Conservation (phyloP, 495 filamentous ascomycete genomes). For the Penicillium riverlandense region DNA sequence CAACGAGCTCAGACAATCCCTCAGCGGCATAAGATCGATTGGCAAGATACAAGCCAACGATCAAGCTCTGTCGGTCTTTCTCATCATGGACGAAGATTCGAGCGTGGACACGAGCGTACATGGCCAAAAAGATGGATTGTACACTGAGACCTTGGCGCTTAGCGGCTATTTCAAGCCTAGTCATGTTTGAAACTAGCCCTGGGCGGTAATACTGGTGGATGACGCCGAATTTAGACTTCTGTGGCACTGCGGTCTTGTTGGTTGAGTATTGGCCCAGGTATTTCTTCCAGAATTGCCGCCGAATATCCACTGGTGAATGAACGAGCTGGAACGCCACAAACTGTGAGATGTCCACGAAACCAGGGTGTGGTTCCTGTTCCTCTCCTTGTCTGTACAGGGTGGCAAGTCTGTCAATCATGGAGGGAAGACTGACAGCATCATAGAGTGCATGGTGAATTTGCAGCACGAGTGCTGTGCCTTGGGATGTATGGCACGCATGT, state of each 20-base stretch:
- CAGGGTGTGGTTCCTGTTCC: background rate
- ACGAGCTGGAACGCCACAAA: conserved; percentile 24
- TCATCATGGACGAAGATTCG: conserved; percentile 2
- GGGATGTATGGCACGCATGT: conserved; percentile 16
- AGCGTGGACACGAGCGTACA: conserved; percentile 25
- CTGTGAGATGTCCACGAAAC: conserved; percentile 12
- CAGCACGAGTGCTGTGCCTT: conserved; percentile 16
- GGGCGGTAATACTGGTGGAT: conserved; percentile 22
- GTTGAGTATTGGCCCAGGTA: conserved; percentile 19
- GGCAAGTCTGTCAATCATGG: conserved; percentile 16
- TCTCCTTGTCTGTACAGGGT: conserved; percentile 7
- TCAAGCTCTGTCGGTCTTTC: conserved; percentile 2
- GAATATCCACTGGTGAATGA: conserved; percentile 15
- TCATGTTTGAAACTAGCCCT: conserved; percentile 20
- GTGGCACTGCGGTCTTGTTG: background rate
- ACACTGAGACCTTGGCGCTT: conserved; percentile 21
- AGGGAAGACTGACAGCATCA: conserved; percentile 25
- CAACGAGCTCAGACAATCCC: conserved; percentile 18
- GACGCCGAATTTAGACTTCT: conserved; percentile 7
- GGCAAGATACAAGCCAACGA: conserved; percentile 28
- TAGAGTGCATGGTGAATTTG: conserved; percentile 34
- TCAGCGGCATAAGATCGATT: conserved; percentile 24
- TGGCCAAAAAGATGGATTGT: conserved; percentile 27
- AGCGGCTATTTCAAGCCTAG: conserved; percentile 18
- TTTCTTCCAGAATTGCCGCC: conserved; percentile 23